These are phyloP conservation scores for Letharia columbiana DNA, from an alignment of 495 filamentous ascomycete species.

Conservation along the genomic window DNA sequence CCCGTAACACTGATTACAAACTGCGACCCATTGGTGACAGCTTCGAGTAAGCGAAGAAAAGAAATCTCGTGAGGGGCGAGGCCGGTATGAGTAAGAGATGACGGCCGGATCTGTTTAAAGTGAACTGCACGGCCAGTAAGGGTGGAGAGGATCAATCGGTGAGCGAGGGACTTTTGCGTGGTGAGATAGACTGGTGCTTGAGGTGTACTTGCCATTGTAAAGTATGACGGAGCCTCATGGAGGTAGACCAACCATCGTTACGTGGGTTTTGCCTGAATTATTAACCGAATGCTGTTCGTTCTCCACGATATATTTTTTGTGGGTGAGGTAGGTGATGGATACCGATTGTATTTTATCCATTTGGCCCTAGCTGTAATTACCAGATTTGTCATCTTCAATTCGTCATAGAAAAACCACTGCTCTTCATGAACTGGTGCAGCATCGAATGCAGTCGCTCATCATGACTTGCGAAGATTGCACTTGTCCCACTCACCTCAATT, in stretches of 20 bases:
- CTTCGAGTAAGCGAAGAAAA: conserved; percentile 87
- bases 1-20: conserved; percentile 95
- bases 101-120: conserved; percentile 85
- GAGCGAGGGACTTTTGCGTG: conserved; percentile 69
- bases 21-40: conserved; percentile 87
- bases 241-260: background rate
- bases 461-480: background rate
- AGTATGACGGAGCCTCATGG: background rate
- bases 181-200: conserved; percentile 59
- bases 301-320: too few species aligned
- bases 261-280: too few species aligned
- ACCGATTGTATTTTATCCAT: background rate
- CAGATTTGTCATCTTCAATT: background rate
- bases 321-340: too few species aligned
- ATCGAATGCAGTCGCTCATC: background rate
- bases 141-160: conserved; percentile 82
- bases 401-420: background rate
- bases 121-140: conserved; percentile 83
- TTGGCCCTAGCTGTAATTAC: background rate
- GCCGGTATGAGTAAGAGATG: conserved; percentile 74
- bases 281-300: too few species aligned
- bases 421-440: background rate
- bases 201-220: conserved; percentile 35
- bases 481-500: background rate
- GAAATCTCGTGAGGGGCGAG: conserved; percentile 89